These are phyloP conservation scores for Solanum chiquidenum DNA, from an alignment of 257 asterid species.

Conservation along the genomic window DNA sequence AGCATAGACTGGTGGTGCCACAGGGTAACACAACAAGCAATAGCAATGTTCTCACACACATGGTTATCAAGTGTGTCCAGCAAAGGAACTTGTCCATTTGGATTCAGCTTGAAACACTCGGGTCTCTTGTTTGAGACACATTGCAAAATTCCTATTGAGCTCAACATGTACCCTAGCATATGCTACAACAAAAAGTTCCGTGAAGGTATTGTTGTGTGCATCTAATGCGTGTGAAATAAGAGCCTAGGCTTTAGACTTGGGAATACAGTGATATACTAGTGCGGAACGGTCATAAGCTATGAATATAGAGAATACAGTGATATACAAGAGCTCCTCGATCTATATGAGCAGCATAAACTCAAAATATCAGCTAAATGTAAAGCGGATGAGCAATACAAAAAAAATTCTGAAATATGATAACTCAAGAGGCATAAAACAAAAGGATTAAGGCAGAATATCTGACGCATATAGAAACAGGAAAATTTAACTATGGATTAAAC, in stretches of 20 bases:
- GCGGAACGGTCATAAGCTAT: no score
- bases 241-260: no score
- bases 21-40: not conserved
- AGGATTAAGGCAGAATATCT: not conserved
- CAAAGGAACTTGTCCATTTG: not conserved
- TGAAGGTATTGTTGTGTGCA: not conserved
- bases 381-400: no score
- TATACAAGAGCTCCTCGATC: no score
- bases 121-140: not conserved
- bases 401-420: no score
- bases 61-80: not conserved
- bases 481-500: not conserved
- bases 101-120: not conserved
- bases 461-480: not conserved
- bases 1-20: not conserved
- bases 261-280: no score
- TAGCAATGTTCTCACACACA: not conserved
- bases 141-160: not conserved
- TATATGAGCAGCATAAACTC: no score
- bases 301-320: no score
- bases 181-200: not conserved
- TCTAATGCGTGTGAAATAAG: no score
- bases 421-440: not conserved
- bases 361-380: no score
- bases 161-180: not conserved